A percentile compares a stretch with the other conserved stretches of the same genome.
Conservation (phyloP, 106 monocot species). For the Gastrodia elata region DNA sequence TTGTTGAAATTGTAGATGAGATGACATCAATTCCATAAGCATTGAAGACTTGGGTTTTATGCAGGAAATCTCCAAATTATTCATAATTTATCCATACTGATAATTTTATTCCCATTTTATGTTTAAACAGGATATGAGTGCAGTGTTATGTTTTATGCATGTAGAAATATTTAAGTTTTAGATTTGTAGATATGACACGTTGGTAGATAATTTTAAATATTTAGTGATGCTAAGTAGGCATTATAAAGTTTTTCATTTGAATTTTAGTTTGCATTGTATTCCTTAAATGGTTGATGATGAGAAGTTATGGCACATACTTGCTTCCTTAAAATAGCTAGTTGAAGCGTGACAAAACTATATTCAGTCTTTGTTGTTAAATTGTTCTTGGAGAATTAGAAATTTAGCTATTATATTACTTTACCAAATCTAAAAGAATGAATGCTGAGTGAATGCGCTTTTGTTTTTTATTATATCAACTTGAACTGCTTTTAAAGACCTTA, state of each 20-base stretch:
- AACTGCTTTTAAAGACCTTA: constrained; percentile 4
- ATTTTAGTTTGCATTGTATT: neutral
- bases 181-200: too few relatives aligned
- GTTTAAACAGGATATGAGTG: too few relatives aligned
- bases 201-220: too few relatives aligned
- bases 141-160: too few relatives aligned
- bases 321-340: neutral
- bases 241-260: neutral
- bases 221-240: too few relatives aligned
- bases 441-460: neutral
- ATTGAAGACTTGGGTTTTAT: too few relatives aligned
- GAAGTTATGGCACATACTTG: neutral
- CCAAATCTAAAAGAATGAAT: neutral
- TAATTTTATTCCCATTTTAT: too few relatives aligned
- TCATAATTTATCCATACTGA: too few relatives aligned
- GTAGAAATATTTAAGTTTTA: too few relatives aligned
- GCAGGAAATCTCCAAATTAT: too few relatives aligned
- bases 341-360: neutral
- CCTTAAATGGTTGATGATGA: neutral
- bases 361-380: neutral
- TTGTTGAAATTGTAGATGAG: too few relatives aligned
- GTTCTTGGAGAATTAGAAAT: neutral
- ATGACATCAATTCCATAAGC: too few relatives aligned
- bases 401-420: neutral
- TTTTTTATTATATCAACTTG: neutral